phyloP scores from a whole-genome alignment of 768 basidiomycete genomes.

The Trametes gibbosa region DNA sequence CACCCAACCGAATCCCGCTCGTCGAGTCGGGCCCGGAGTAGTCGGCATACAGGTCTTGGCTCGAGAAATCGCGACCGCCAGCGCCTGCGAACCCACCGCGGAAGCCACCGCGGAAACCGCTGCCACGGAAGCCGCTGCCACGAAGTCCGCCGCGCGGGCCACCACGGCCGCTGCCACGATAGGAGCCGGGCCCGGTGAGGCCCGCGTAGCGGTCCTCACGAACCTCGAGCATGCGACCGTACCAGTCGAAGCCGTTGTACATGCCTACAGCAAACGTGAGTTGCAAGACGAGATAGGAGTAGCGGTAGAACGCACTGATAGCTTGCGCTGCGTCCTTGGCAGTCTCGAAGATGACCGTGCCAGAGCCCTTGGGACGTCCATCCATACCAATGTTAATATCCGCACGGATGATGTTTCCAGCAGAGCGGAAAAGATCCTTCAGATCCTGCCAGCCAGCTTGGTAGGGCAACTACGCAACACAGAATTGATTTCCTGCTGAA shows the following conservation, averaged over 20 bases:
- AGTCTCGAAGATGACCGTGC: constrained; percentile 95
- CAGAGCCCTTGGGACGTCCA: constrained; percentile 92
- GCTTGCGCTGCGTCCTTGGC: constrained; percentile 88
- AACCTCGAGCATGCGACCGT: constrained; percentile 92
- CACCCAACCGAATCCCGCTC: constrained; percentile 29
- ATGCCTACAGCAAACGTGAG: constrained; percentile 52
- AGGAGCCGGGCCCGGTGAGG: constrained; percentile 61
- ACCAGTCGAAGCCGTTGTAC: constrained; percentile 98
- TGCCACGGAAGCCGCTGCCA: constrained; percentile 55
- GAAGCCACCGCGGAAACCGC: constrained; percentile 48
- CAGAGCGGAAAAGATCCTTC: constrained; percentile 94
- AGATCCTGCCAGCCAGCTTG: constrained; percentile 99
- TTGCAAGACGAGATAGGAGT: neutral
- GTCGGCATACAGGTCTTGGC: constrained; percentile 88
- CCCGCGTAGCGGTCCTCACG: constrained; percentile 95
- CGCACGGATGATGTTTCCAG: constrained; percentile 92
- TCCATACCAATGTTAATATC: constrained; percentile 94
- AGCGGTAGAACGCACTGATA: constrained; percentile 61
- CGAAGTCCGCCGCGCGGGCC: constrained; percentile 50
- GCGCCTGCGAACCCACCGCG: constrained; percentile 36
- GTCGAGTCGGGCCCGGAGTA: constrained; percentile 86
- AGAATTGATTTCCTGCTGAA: neutral
- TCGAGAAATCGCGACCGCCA: constrained; percentile 70
- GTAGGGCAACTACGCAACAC: constrained; percentile 84
- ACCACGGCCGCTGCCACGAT: constrained; percentile 54